Conservation (phyloP, 768 basidiomycete genomes). For the Boletus speciosus region DNA sequence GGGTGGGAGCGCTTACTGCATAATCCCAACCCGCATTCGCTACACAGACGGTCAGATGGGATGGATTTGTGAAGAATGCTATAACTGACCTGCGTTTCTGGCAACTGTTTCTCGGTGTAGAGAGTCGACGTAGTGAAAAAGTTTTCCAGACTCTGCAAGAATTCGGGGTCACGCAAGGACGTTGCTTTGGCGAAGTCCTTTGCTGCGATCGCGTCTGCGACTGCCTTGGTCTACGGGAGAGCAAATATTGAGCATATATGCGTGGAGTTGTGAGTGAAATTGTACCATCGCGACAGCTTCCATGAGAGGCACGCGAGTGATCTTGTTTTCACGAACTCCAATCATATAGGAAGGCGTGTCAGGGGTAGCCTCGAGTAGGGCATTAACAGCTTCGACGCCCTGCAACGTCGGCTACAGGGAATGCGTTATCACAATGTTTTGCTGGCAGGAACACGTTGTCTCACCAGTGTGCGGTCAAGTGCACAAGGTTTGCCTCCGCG, state of each 20-base stretch:
- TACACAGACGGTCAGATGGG: constrained; percentile 28
- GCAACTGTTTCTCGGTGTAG: constrained; percentile 50
- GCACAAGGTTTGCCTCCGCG: constrained; percentile 94
- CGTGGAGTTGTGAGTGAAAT: not conserved
- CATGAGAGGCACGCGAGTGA: constrained; percentile 85
- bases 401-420: constrained; percentile 85
- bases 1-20: constrained; percentile 59
- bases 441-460: constrained; percentile 16
- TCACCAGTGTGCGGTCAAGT: constrained; percentile 84
- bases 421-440: constrained; percentile 3
- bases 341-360: constrained; percentile 97
- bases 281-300: constrained; percentile 87
- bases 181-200: constrained; percentile 88
- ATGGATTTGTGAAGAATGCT: not conserved
- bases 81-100: constrained; percentile 41
- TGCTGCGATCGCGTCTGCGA: constrained; percentile 73
- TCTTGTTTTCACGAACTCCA: constrained; percentile 92
- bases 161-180: constrained; percentile 88
- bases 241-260: constrained; percentile 4
- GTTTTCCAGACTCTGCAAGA: constrained; percentile 80
- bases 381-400: constrained; percentile 89
- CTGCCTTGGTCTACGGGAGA: constrained; percentile 69
- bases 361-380: constrained; percentile 80
- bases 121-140: constrained; percentile 73
- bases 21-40: constrained; percentile 77